These are phyloP conservation scores for Nitzschia sp. DNA, from an alignment of 108 stramenopile species.

Conservation along the genomic window DNA sequence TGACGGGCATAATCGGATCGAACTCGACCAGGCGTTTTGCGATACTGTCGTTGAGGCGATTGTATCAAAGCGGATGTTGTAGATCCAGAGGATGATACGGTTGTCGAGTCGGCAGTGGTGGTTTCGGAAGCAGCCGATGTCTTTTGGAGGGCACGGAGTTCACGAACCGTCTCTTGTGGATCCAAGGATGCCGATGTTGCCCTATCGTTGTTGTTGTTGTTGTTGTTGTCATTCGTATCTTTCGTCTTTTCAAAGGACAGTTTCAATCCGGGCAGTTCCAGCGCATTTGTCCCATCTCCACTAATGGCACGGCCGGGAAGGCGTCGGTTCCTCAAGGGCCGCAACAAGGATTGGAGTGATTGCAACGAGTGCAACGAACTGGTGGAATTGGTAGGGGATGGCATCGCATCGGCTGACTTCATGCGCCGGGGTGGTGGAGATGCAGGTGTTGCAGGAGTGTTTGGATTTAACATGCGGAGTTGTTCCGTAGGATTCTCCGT, in stretches of 20 bases:
- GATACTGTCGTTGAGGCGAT: neutral
- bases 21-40: neutral
- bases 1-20: neutral
- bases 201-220: neutral
- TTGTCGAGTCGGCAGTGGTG: neutral
- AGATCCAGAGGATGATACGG: neutral
- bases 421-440: neutral
- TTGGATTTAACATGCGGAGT: neutral
- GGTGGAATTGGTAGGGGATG: too few relatives aligned
- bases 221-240: neutral
- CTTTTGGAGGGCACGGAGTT: neutral
- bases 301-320: neutral
- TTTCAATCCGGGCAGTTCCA: neutral
- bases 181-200: slow-evolving; percentile 19
- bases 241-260: neutral
- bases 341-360: neutral
- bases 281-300: neutral
- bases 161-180: slow-evolving; percentile 7
- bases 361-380: too few relatives aligned
- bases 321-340: neutral
- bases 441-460: neutral
- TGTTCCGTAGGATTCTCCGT: neutral
- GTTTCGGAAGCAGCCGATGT: neutral
- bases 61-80: neutral
- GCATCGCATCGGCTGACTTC: neutral